Conservation (phyloP, 306 rosid genomes). For the Casuarina equisetifolia region DNA sequence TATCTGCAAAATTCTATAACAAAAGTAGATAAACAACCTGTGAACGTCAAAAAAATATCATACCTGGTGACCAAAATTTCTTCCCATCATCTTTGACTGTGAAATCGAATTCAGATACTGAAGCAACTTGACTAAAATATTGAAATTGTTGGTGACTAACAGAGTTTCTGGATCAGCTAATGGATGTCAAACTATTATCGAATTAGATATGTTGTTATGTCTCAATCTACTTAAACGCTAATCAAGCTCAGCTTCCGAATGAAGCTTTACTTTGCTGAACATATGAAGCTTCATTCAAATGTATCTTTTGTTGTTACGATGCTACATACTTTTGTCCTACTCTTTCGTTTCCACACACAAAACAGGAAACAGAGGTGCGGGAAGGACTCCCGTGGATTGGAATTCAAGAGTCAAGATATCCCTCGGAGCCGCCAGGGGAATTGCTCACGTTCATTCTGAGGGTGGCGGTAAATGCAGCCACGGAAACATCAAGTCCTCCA, state of each 20-base stretch:
- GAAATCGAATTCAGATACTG: not conserved
- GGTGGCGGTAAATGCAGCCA: conserved; percentile 58
- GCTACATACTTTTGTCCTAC: conserved; percentile 1
- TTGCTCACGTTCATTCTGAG: conserved; percentile 61
- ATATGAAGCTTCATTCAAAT: not conserved
- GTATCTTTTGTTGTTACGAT: not conserved
- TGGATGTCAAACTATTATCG: too few species aligned
- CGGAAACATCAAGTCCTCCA: conserved; percentile 78
- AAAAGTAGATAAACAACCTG: not conserved
- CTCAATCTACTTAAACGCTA: not conserved
- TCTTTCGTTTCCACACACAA: conserved; percentile 1
- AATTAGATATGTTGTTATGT: not conserved
- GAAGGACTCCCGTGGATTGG: conserved; percentile 68
- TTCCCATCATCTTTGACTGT: not conserved
- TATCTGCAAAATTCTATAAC: not conserved
- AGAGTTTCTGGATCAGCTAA: too few species aligned
- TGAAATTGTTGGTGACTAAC: not conserved
- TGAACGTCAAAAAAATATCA: not conserved
- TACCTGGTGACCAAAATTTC: too few species aligned
- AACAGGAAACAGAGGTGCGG: conserved; percentile 56
- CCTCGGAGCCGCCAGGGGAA: conserved; percentile 60
- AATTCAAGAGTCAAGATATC: conserved; percentile 64
- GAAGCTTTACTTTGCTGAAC: not conserved
- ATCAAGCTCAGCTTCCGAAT: not conserved
- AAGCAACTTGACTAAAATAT: not conserved